phyloP scores from a whole-genome alignment of 768 basidiomycete species.

The Leccinellum rugosiceps region DNA sequence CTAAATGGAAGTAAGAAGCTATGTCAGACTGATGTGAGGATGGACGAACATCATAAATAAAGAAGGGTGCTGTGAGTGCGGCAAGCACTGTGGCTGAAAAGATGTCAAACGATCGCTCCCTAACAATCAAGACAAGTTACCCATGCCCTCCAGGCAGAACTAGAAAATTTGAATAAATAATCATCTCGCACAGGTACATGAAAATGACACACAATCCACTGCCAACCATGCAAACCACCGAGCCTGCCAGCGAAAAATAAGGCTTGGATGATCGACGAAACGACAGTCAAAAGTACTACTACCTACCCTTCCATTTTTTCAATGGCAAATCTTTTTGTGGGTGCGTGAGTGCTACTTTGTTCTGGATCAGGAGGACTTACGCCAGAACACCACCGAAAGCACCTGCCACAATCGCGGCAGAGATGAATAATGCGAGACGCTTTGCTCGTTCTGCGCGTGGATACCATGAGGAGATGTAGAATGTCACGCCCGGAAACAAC shows the following conservation, averaged over 20 bases:
- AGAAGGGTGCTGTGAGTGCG: slow-evolving; percentile 36
- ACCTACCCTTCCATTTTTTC: slow-evolving; percentile 34
- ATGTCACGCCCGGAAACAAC: slow-evolving; percentile 38
- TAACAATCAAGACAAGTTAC: slow-evolving; percentile 5
- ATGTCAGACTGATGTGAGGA: not conserved
- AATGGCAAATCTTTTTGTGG: slow-evolving; percentile 31
- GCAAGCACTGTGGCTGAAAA: slow-evolving; percentile 8
- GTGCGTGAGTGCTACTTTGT: not conserved
- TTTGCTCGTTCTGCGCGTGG: slow-evolving; percentile 51
- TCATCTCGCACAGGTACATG: not conserved
- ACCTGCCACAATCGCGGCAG: slow-evolving; percentile 53
- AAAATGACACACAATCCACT: slow-evolving; percentile 34
- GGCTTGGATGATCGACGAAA: not conserved
- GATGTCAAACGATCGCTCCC: not conserved
- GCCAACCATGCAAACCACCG: slow-evolving; percentile 35
- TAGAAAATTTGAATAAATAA: slow-evolving; percentile 9
- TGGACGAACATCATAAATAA: slow-evolving; percentile 47
- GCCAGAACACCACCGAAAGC: slow-evolving; percentile 47
- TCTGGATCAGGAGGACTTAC: slow-evolving; percentile 24
- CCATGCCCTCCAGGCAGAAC: slow-evolving; percentile 31
- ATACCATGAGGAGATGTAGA: slow-evolving; percentile 56
- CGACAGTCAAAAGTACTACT: slow-evolving; percentile 10
- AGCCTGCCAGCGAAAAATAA: slow-evolving; percentile 14
- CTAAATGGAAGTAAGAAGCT: slow-evolving; percentile 5
- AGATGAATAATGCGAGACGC: slow-evolving; percentile 57